Evolutionary conservation across 148 eudicot species (phyloP), one percentile per base, ranked within the genome.

Genomic region (Fagopyrum homotropicum): DNA sequence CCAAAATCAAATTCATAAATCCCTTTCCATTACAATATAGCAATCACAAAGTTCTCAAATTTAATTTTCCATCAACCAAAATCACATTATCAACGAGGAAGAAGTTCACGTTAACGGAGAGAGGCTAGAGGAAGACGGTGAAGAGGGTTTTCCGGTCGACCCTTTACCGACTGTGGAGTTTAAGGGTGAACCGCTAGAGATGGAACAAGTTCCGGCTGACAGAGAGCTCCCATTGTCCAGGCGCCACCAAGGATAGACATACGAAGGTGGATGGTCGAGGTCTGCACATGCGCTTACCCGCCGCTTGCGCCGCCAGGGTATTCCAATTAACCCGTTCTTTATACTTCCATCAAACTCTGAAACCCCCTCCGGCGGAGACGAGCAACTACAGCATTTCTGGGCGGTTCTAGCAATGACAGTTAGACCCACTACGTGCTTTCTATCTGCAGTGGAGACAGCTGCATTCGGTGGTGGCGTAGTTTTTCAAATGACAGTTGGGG

Each of bases 241-340:
- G 54, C 26, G 26, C 78, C 78, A 29, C 76, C 80, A 5, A 87
- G 84, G 74, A 80, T 90, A 70, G 98, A 15, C 98, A 93, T 78
- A 89, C 97, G 5, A 93, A 93, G 75, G 98, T 93, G 26, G 98
- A 93, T 69, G 98, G 98, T 1, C 80, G 98, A 0, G 98, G 98
- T 8, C 72, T 97, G 70, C 84, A 94, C 56, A 83, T 94, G 60
- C 87, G 98, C 17, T 86, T 94, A 87, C 98, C 97, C 43, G 98
- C 98, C 7, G 78, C 95, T 0, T 91, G 97, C 59, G 98, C 98
- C 14, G 95, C 98, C 1, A 78, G 98, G 52, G 90, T 93, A 73
- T 93, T 93, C 75, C 98, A 91, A 60, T 72, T 93, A 68, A 93
- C 98, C 7, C 90, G 3, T 73, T 76, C 55, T 81, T 78, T 57